phyloP scores from a whole-genome alignment of 345 rosid genomes.

The Populus euphratica region DNA sequence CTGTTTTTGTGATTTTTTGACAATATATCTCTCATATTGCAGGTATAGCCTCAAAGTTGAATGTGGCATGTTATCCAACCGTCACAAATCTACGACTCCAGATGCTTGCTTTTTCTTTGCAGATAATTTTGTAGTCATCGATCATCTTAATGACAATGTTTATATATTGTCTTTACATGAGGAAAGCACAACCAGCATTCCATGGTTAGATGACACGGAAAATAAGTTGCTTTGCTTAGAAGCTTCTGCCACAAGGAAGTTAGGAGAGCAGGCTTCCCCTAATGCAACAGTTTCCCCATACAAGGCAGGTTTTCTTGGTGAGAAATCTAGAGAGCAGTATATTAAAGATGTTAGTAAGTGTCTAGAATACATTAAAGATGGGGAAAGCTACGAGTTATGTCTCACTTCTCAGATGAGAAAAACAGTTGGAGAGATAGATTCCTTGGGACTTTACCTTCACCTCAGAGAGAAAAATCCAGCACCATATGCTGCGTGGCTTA shows the following conservation, averaged over 20 bases:
- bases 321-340: constrained; percentile 65
- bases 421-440: constrained; percentile 47
- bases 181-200: constrained; percentile 22
- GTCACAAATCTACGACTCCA: constrained; percentile 76
- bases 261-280: constrained; percentile 28
- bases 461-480: constrained; percentile 87
- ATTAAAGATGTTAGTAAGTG: constrained; percentile 63
- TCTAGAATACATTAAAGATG: constrained; percentile 73
- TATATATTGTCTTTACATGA: constrained; percentile 66
- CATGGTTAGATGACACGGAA: constrained; percentile 69
- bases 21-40: constrained; percentile 15
- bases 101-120: constrained; percentile 94
- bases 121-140: constrained; percentile 67
- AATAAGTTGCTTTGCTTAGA: constrained; percentile 51
- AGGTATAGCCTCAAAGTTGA: constrained; percentile 91
- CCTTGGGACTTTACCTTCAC: constrained; percentile 74
- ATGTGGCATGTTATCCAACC: constrained; percentile 65
- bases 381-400: constrained; percentile 98
- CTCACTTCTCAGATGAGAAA: constrained; percentile 71
- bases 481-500: constrained; percentile 93
- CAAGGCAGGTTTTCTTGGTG: constrained; percentile 48
- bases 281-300: constrained; percentile 16
- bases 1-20: too few relatives aligned
- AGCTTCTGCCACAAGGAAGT: constrained; percentile 25
- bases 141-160: constrained; percentile 66